Evolutionary conservation across 2,329 filamentous ascomycete species (phyloP).

Genomic region (Arachnomyces sp.): DNA sequence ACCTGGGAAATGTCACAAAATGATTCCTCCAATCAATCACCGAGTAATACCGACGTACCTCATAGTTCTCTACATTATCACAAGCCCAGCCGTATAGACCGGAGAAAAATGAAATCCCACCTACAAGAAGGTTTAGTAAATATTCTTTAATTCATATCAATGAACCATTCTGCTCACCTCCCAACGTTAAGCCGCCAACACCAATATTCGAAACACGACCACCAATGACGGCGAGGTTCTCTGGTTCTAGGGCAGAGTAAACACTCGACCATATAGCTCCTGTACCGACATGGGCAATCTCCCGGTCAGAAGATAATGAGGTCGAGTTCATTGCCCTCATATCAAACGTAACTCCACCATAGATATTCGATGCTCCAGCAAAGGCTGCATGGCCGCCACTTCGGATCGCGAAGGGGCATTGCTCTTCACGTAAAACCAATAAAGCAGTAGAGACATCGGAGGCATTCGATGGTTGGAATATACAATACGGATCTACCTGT

Average conservation of each 20-base stretch:
- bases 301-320: slow-evolving; percentile 21
- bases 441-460: slow-evolving; percentile 26
- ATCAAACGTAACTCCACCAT: slow-evolving; percentile 31
- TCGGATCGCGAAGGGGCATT: slow-evolving; percentile 46
- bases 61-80: slow-evolving; percentile 29
- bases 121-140: slow-evolving; percentile 13
- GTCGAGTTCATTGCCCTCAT: slow-evolving; percentile 24
- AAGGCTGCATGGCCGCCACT: slow-evolving; percentile 54
- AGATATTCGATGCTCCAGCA: slow-evolving; percentile 45
- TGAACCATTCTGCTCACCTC: slow-evolving; percentile 11
- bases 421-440: slow-evolving; percentile 22
- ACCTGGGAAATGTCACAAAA: slow-evolving; percentile 19
- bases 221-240: slow-evolving; percentile 26
- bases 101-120: slow-evolving; percentile 28
- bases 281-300: slow-evolving; percentile 22
- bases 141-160: background rate
- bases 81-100: slow-evolving; percentile 27
- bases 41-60: slow-evolving; percentile 14
- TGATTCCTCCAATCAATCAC: background rate
- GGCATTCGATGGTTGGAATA: slow-evolving; percentile 24
- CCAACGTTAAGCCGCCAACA: slow-evolving; percentile 20
- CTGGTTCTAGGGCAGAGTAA: slow-evolving; percentile 24
- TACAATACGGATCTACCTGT: slow-evolving; percentile 25
- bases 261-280: slow-evolving; percentile 30
- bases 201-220: slow-evolving; percentile 24